Conservation (phyloP, 2,329 filamentous ascomycete genomes). For the Colletotrichum echinochloae region DNA sequence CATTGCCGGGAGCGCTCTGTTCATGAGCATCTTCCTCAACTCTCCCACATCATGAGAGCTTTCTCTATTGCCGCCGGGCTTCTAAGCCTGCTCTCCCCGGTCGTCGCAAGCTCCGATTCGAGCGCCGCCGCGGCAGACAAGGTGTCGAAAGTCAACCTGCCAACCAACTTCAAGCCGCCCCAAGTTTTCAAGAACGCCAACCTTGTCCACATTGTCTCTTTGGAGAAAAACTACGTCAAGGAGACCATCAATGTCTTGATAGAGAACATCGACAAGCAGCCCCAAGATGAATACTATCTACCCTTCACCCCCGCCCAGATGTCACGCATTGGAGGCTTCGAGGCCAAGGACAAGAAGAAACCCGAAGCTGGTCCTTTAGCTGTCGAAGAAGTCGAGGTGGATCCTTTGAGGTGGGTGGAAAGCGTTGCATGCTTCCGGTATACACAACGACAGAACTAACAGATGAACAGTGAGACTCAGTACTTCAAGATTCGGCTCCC, state of each 20-base stretch:
- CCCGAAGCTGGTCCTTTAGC: constrained; percentile 73
- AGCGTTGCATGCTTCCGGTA: constrained; percentile 9
- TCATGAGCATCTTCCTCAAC: constrained; percentile 45
- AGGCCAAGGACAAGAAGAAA: constrained; percentile 94
- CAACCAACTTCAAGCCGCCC: constrained; percentile 81
- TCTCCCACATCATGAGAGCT: constrained; percentile 57
- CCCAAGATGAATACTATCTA: constrained; percentile 91
- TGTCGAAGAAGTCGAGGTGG: constrained; percentile 75
- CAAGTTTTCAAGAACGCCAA: constrained; percentile 96
- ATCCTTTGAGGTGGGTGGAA: constrained; percentile 65
- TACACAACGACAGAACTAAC: neutral
- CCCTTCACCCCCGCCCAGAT: constrained; percentile 85
- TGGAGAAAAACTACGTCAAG: constrained; percentile 92
- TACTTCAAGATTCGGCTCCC: constrained; percentile 89
- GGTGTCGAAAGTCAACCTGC: constrained; percentile 69
- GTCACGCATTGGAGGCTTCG: constrained; percentile 82
- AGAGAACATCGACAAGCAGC: constrained; percentile 83
- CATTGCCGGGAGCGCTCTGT: constrained; percentile 43
- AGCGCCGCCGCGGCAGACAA: constrained; percentile 50
- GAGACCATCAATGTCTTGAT: constrained; percentile 95
- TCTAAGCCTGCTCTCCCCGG: constrained; percentile 66
- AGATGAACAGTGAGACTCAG: constrained; percentile 70
- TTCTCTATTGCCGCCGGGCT: constrained; percentile 67
- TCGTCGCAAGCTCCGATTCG: constrained; percentile 54
- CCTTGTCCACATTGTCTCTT: constrained; percentile 86